A percentile compares a stretch with the other conserved stretches of the same genome.
Conservation (phyloP, 768 basidiomycete genomes). For the Zangia roseola region DNA sequence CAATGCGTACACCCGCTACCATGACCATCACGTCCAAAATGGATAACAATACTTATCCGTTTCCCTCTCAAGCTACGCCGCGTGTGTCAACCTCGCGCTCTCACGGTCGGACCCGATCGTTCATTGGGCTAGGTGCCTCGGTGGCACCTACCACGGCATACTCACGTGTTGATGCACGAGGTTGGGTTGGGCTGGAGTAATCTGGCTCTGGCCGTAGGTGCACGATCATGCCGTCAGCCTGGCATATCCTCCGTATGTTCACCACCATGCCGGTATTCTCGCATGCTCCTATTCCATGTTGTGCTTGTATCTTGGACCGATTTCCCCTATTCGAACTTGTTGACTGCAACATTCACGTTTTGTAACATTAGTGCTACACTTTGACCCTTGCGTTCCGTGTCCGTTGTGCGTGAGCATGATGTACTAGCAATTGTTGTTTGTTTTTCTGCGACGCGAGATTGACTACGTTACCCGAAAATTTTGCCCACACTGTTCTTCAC, state of each 20-base stretch:
- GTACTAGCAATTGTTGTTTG: slow-evolving; percentile 12
- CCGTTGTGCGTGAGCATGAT: slow-evolving; percentile 4
- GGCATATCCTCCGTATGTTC: slow-evolving; percentile 15
- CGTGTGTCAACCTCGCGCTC: slow-evolving; percentile 66
- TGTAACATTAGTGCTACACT: slow-evolving; percentile 32
- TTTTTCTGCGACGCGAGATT: slow-evolving; percentile 5
- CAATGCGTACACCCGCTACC: slow-evolving; percentile 69
- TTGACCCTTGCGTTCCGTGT: slow-evolving; percentile 9
- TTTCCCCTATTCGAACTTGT: slow-evolving; percentile 13
- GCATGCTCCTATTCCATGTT: slow-evolving; percentile 23
- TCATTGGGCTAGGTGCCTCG: slow-evolving; percentile 67
- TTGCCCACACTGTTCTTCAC: slow-evolving; percentile 80
- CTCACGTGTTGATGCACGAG: slow-evolving; percentile 80
- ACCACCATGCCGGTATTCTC: slow-evolving; percentile 20
- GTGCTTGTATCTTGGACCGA: slow-evolving; percentile 27
- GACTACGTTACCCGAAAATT: slow-evolving; percentile 54
- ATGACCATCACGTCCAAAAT: slow-evolving; percentile 75
- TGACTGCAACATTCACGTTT: slow-evolving; percentile 26
- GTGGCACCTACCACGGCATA: slow-evolving; percentile 79
- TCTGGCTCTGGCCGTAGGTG: slow-evolving; percentile 6
- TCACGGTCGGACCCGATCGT: slow-evolving; percentile 67
- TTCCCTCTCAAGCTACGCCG: slow-evolving; percentile 62
- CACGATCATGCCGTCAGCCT: slow-evolving; percentile 8
- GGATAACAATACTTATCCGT: slow-evolving; percentile 43
- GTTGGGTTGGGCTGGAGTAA: slow-evolving; percentile 63